Conservation (phyloP, 441 rosid genomes). For the Biscutella laevigata region DNA sequence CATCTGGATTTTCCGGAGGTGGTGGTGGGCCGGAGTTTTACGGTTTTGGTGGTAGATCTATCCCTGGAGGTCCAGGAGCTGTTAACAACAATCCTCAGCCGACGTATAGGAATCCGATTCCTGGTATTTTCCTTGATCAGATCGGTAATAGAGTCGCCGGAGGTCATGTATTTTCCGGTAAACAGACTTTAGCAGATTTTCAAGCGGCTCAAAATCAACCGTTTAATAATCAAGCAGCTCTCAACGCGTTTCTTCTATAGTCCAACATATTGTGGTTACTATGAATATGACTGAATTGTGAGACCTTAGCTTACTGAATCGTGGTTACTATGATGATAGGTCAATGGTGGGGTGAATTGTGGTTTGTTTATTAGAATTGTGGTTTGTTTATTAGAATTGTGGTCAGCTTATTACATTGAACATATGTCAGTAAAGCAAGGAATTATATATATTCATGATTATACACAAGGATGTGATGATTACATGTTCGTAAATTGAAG, state of each 20-base stretch:
- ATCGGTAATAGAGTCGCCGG: constrained; percentile 38
- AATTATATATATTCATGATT: too few relatives aligned
- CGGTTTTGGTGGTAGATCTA: constrained; percentile 50
- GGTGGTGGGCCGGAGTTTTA: constrained; percentile 55
- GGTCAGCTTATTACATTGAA: too few relatives aligned
- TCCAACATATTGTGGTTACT: too few relatives aligned
- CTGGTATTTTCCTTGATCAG: constrained; percentile 54
- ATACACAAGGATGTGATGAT: too few relatives aligned
- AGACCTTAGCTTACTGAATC: too few relatives aligned
- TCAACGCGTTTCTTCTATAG: constrained; percentile 43
- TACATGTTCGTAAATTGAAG: too few relatives aligned
- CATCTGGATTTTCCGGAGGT: constrained; percentile 69
- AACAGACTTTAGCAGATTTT: constrained; percentile 61
- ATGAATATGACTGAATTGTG: too few relatives aligned
- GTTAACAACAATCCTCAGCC: constrained; percentile 28
- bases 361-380: too few relatives aligned
- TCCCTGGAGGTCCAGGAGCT: constrained; percentile 20
- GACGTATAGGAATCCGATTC: constrained; percentile 37
- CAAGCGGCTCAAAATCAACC: constrained; percentile 37
- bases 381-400: too few relatives aligned
- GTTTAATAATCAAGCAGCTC: constrained; percentile 26
- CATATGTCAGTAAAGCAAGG: too few relatives aligned
- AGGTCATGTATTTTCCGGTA: constrained; percentile 36
- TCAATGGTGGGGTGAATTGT: too few relatives aligned
- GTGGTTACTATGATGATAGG: too few relatives aligned